Conservation (phyloP, 768 basidiomycete genomes). For the Pleurotus tuber-regium region DNA sequence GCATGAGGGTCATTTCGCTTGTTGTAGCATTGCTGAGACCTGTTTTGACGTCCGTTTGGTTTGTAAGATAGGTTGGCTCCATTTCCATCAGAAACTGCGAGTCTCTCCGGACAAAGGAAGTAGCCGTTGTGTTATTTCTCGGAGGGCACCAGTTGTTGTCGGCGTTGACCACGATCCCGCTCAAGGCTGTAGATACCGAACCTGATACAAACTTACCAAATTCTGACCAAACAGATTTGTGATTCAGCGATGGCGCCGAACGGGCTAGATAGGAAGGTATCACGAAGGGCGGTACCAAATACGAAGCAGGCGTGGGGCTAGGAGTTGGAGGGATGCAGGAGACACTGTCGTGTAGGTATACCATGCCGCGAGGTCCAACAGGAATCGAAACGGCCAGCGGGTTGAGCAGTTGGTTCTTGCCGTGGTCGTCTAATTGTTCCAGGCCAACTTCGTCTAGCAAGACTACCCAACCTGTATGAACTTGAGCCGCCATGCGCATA, state of each 20-base stretch:
- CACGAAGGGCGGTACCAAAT: constrained; percentile 63
- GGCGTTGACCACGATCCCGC: constrained; percentile 33
- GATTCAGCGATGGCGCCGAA: constrained; percentile 14
- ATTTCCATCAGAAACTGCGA: too few relatives aligned
- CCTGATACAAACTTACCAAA: constrained; percentile 25
- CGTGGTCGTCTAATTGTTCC: constrained; percentile 25
- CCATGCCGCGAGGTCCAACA: constrained; percentile 38
- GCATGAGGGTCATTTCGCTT: too few relatives aligned
- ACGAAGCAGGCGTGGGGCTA: constrained; percentile 37
- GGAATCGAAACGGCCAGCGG: constrained; percentile 35
- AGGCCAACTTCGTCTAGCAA: constrained; percentile 50
- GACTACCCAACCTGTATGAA: constrained; percentile 49
- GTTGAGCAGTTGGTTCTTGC: constrained; percentile 38
- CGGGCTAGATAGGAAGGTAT: constrained; percentile 32
- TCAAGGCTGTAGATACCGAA: constrained; percentile 27
- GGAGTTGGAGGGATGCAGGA: constrained; percentile 31
- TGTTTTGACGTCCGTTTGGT: too few relatives aligned
- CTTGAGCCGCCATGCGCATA: constrained; percentile 35
- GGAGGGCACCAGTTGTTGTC: constrained; percentile 5
- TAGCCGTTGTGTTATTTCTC: too few relatives aligned
- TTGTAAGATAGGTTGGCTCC: too few relatives aligned
- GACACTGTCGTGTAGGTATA: constrained; percentile 16
- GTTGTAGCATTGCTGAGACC: too few relatives aligned
- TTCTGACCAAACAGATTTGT: constrained; percentile 21
- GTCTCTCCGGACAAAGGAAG: too few relatives aligned